phyloP scores from a whole-genome alignment of 345 rosid species.

The Durio zibethinus region DNA sequence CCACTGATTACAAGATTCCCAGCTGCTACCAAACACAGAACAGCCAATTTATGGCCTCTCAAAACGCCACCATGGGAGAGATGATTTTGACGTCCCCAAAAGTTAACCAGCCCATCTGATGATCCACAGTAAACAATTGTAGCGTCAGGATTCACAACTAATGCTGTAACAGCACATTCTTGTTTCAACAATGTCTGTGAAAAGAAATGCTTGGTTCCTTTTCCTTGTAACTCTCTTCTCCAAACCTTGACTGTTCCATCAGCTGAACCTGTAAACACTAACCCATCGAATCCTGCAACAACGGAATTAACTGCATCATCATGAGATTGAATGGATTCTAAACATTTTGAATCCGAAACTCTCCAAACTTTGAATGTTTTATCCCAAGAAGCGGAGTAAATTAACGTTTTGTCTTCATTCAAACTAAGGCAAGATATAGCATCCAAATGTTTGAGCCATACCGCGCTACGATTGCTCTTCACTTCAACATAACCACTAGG shows the following conservation, averaged over 20 bases:
- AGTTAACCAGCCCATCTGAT: constrained; percentile 81
- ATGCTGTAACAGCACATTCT: constrained; percentile 75
- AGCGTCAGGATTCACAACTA: constrained; percentile 51
- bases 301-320: constrained; percentile 80
- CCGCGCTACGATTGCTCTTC: constrained; percentile 33
- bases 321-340: constrained; percentile 74
- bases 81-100: constrained; percentile 58
- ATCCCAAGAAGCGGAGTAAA: constrained; percentile 90
- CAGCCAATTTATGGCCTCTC: constrained; percentile 74
- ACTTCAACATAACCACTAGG: constrained; percentile 60
- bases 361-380: constrained; percentile 88
- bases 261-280: constrained; percentile 83
- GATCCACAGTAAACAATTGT: constrained; percentile 73
- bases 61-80: constrained; percentile 63
- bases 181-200: constrained; percentile 76
- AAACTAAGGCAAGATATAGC: constrained; percentile 76
- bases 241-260: constrained; percentile 86
- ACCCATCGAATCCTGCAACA: constrained; percentile 68
- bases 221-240: constrained; percentile 84
- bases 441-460: constrained; percentile 66
- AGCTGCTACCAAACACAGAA: constrained; percentile 64
- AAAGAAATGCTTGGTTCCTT: constrained; percentile 78
- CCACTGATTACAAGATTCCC: constrained; percentile 78
- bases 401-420: constrained; percentile 52
- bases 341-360: constrained; percentile 56